phyloP scores from a whole-genome alignment of 2,329 filamentous ascomycete species.

The Colletotrichum tropicicola region DNA sequence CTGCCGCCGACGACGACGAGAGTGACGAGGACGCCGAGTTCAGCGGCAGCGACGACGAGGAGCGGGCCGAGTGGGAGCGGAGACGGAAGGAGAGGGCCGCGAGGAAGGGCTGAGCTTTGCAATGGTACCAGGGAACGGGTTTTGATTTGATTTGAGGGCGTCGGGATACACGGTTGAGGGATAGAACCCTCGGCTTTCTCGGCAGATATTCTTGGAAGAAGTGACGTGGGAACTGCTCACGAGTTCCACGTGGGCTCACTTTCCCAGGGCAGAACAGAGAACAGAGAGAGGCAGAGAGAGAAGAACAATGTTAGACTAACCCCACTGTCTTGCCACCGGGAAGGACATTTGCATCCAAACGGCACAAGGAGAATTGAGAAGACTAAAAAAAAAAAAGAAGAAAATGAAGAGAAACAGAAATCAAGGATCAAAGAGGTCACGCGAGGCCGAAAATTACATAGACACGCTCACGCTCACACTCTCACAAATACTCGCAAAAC shows the following conservation, averaged over 20 bases:
- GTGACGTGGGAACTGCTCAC: too few relatives aligned
- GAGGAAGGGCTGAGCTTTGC: constrained; percentile 29
- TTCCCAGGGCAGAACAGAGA: too few relatives aligned
- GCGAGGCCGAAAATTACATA: too few relatives aligned
- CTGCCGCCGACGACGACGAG: constrained; percentile 18
- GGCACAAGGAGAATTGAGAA: neutral
- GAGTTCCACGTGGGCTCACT: too few relatives aligned
- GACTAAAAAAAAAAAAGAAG: too few relatives aligned
- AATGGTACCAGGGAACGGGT: neutral
- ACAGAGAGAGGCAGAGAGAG: neutral
- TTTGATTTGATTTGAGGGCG: neutral
- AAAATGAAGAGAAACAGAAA: too few relatives aligned
- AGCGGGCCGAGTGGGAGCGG: constrained; percentile 69
- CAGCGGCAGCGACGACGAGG: constrained; percentile 71
- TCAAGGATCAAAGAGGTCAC: too few relatives aligned
- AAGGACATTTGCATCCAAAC: neutral
- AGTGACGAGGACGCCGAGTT: constrained; percentile 67
- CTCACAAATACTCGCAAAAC: too few relatives aligned
- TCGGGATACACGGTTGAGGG: neutral
- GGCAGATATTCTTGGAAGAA: neutral
- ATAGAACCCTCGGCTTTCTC: neutral
- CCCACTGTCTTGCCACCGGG: neutral
- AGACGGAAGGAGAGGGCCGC: constrained; percentile 53
- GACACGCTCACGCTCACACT: too few relatives aligned
- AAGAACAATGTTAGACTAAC: neutral